phyloP scores from a whole-genome alignment of 257 asterid species.

The Cinchona pubescens region DNA sequence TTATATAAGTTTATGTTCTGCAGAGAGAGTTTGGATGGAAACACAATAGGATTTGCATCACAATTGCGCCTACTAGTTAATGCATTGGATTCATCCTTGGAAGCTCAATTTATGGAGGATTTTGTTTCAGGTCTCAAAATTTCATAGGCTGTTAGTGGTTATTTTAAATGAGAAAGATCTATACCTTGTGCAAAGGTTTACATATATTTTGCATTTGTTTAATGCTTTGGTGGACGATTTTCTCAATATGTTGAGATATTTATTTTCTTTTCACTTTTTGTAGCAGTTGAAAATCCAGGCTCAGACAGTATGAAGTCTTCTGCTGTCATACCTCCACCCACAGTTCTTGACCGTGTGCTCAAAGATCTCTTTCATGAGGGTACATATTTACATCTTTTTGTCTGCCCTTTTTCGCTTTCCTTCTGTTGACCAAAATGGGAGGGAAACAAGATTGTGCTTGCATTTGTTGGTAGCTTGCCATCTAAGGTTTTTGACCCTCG shows the following conservation, averaged over 20 bases:
- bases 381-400: conserved; percentile 17
- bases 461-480: not conserved
- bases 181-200: not conserved
- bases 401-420: conserved; percentile 12
- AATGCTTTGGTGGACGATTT: not conserved
- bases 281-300: conserved; percentile 53
- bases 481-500: not conserved
- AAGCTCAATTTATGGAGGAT: conserved; percentile 77
- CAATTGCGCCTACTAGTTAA: conserved; percentile 67
- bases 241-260: not conserved
- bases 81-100: conserved; percentile 65
- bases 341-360: conserved; percentile 92
- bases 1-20: conserved; percentile 27
- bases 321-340: conserved; percentile 82
- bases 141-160: not conserved
- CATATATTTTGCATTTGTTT: not conserved
- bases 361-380: conserved; percentile 87
- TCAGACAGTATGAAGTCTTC: conserved; percentile 65
- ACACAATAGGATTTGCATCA: conserved; percentile 71
- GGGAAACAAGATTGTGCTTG: not conserved
- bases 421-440: not conserved
- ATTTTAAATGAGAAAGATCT: not conserved
- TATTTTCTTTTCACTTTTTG: conserved; percentile 16
- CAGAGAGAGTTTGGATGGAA: conserved; percentile 52
- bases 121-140: conserved; percentile 69